Evolutionary conservation across 2,329 filamentous ascomycete genomes (phyloP).

Genomic region (Hypoxylon sp.): DNA sequence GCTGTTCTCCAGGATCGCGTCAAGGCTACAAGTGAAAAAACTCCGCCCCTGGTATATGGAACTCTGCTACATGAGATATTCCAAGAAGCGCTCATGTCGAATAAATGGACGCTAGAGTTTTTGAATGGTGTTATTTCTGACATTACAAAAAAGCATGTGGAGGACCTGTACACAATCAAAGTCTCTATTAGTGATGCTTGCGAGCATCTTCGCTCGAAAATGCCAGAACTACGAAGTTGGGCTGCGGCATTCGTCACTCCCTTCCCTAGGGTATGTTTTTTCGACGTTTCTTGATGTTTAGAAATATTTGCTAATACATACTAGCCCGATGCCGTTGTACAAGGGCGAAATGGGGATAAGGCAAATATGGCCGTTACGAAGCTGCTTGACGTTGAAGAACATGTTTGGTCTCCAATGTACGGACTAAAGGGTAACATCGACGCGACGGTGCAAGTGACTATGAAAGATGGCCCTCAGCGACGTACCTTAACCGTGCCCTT

Average conservation of each 20-base stretch:
- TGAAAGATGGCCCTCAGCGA: conserved; percentile 77
- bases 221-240: conserved; percentile 86
- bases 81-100: conserved; percentile 87
- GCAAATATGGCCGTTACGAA: conserved; percentile 91
- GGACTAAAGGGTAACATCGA: conserved; percentile 98
- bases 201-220: conserved; percentile 86
- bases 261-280: conserved; percentile 72
- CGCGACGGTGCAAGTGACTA: conserved; percentile 90
- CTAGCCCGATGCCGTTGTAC: conserved; percentile 78
- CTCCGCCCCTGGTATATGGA: conserved; percentile 88
- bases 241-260: conserved; percentile 83
- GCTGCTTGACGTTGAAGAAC: conserved; percentile 95
- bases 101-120: conserved; percentile 82
- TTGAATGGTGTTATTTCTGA: conserved; percentile 76
- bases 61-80: conserved; percentile 96
- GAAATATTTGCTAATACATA: conserved; percentile 52
- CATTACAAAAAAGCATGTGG: conserved; percentile 82
- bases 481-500: conserved; percentile 89
- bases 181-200: conserved; percentile 80
- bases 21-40: conserved; percentile 87
- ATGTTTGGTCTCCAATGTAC: conserved; percentile 98
- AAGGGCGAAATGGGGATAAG: conserved; percentile 82
- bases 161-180: conserved; percentile 90
- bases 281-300: background rate
- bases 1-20: conserved; percentile 95